phyloP scores from a whole-genome alignment of 1,284 basidiomycete genomes.

The Neotropicomus parvogracilis region DNA sequence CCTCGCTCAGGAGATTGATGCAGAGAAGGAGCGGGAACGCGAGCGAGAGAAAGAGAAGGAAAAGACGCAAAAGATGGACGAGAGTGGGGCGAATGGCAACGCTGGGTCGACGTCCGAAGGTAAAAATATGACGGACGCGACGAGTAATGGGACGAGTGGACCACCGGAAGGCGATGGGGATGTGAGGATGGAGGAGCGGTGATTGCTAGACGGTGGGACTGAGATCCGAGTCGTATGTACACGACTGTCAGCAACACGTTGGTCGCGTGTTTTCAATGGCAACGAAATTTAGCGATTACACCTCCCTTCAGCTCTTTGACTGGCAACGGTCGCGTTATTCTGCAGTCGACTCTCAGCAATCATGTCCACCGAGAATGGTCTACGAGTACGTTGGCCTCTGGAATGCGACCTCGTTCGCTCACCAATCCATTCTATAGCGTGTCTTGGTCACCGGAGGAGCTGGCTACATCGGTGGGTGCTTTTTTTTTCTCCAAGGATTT shows the following conservation, averaged over 20 bases:
- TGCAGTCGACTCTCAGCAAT: conserved; percentile 2
- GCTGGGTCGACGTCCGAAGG: conserved; percentile 17
- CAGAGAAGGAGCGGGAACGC: conserved; percentile 44
- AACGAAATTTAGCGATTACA: conserved; percentile 4
- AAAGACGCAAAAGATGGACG: conserved; percentile 36
- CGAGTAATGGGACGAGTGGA: conserved; percentile 10
- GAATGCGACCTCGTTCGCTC: conserved; percentile 3
- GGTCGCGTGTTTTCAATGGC: conserved; percentile 20
- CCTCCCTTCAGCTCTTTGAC: conserved; percentile 4
- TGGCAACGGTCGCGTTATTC: background rate
- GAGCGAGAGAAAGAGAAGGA: conserved; percentile 37
- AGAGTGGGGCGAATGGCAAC: conserved; percentile 17
- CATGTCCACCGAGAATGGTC: conserved; percentile 31
- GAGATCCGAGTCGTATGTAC: background rate
- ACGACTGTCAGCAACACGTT: background rate
- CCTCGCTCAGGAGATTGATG: conserved; percentile 68
- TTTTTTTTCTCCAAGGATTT: conserved; percentile 8
- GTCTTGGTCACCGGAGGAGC: conserved; percentile 81
- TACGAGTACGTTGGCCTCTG: conserved; percentile 30
- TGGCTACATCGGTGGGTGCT: conserved; percentile 71
- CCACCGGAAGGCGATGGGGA: conserved; percentile 43
- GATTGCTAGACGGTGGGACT: background rate
- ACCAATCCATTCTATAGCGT: conserved; percentile 42
- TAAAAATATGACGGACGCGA: conserved; percentile 13
- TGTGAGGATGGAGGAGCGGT: conserved; percentile 52